Evolutionary conservation across 805 yeast genomes (phyloP), one percentile per base, ranked within the genome.

Genomic region (Torulaspora franciscae): DNA sequence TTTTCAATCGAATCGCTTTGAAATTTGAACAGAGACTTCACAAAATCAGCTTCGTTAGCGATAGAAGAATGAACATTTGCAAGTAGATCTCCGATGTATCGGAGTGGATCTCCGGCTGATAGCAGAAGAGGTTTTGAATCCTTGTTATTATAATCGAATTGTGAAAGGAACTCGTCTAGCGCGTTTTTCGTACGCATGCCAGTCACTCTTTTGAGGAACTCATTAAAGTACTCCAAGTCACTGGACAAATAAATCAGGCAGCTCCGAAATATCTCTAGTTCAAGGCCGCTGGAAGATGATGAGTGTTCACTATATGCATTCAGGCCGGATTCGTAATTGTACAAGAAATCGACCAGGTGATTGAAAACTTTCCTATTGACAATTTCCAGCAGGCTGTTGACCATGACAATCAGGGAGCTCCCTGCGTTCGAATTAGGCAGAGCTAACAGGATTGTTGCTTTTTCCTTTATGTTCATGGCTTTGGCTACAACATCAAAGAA

Each of bases 51-150:
- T 63, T 93, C 99, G 65, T 87, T 86, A 3, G 89, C 95, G 25
- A 89, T 81, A 4, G 86, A 74, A 1, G 90, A 78, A 60, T 93
- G 97, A 1, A 89, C 74, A 69, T 85, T 85, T 0, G 98, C 98
- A 30, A 93, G 68, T 26, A 93, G 73, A 60, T 89, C 96, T 22
- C 97, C 95, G 13, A 87, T 71, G 51, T 81, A 90, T 44, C 96
- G 72, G 22, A 81, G 71, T 1, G 96, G 85, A 60, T 91, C 96
- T 61, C 84, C 84, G 0, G 85, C 82, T 7, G 83, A 76, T 35
- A 83, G 66, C 25, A 79, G 74, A 17, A 87, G 70, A 0, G 89
- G 85, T 44, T 67, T 66, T 15, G 63, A 52, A 13, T 56, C 51
- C 11, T 48, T 53, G 2, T 60, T 43, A 13, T 59, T 59, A 6